Conservation (phyloP, 768 basidiomycete genomes). For the Russula sp. region DNA sequence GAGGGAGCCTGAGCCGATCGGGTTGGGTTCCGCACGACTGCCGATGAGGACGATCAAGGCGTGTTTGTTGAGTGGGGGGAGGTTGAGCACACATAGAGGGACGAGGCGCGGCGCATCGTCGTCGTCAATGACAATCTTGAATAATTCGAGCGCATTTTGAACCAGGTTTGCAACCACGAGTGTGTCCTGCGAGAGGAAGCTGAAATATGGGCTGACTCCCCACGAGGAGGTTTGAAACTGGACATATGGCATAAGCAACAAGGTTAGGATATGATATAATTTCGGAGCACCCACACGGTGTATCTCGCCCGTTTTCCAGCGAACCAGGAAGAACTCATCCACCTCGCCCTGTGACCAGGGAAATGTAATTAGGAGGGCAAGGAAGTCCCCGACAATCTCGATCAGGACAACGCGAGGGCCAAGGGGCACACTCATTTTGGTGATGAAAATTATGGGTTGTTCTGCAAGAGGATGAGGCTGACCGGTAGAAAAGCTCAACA, state of each 20-base stretch:
- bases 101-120: constrained; percentile 6
- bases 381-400: constrained; percentile 19
- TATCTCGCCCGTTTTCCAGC: constrained; percentile 28
- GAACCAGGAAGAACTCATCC: constrained; percentile 22
- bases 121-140: constrained; percentile 4
- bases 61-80: constrained; percentile 17
- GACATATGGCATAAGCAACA: not conserved
- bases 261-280: not conserved
- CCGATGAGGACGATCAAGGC: constrained; percentile 22
- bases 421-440: not conserved
- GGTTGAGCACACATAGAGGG: constrained; percentile 20
- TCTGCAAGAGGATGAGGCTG: constrained; percentile 14
- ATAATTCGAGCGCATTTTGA: constrained; percentile 23
- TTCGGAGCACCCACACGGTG: constrained; percentile 21
- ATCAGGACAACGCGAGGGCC: constrained; percentile 13
- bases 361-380: constrained; percentile 15
- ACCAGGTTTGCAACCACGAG: constrained; percentile 25
- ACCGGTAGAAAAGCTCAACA: constrained; percentile 18
- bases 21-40: constrained; percentile 28
- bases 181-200: constrained; percentile 24
- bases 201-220: constrained; percentile 23
- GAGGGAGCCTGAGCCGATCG: not conserved
- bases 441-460: constrained; percentile 13
- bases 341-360: constrained; percentile 5
- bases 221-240: constrained; percentile 15